Percentiles rank a stretch among this genome's conserved stretches.
Conservation (phyloP, 768 basidiomycete species). For the Heimioporus sp. region DNA sequence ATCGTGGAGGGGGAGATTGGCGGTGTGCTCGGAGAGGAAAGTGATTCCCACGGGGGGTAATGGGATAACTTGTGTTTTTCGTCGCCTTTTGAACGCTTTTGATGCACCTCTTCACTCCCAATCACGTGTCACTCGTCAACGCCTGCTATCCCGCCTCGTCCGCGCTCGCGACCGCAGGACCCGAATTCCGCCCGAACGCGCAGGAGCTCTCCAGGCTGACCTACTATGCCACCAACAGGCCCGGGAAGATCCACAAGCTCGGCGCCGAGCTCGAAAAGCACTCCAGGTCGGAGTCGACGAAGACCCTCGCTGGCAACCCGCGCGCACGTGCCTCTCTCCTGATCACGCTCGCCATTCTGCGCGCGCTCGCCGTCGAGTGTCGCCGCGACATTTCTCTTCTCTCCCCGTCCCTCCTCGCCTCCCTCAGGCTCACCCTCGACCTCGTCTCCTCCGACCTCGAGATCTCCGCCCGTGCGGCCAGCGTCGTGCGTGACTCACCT, state of each 20-base stretch:
- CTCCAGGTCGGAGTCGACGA: conserved; percentile 58
- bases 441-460: conserved; percentile 67
- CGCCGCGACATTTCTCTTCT: conserved; percentile 77
- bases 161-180: no score
- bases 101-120: conserved; percentile 80
- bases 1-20: conserved; percentile 52
- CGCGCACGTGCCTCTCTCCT: conserved; percentile 77
- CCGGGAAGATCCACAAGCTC: conserved; percentile 77
- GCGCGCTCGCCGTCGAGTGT: conserved; percentile 83
- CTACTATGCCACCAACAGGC: conserved; percentile 83
- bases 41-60: conserved; percentile 16
- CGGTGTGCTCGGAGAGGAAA: no score
- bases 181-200: conserved; percentile 71
- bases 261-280: conserved; percentile 77
- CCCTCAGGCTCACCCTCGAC: conserved; percentile 56
- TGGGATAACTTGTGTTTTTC: neutral
- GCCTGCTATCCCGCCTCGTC: conserved; percentile 86
- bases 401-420: conserved; percentile 65
- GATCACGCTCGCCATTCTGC: conserved; percentile 80
- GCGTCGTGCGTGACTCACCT: conserved; percentile 55
- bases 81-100: neutral
- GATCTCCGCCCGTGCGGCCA: conserved; percentile 73
- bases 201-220: conserved; percentile 84
- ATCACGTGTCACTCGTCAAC: conserved; percentile 80
- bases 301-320: conserved; percentile 67